Evolutionary conservation across 208 protist genomes (phyloP).

Genomic region (Trypanosoma grayi): DNA sequence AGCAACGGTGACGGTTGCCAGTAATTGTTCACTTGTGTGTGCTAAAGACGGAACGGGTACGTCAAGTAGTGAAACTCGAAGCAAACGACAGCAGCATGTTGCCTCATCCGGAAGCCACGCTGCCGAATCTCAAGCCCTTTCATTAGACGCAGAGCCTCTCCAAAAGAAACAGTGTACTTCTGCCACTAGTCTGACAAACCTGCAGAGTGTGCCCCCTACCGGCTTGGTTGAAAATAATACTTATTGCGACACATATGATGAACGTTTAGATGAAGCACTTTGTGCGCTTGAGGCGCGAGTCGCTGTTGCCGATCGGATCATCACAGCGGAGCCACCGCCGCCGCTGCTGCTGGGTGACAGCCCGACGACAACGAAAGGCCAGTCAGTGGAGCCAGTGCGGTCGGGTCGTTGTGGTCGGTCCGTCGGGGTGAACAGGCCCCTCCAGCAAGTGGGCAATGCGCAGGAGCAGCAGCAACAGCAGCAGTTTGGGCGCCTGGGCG

Average conservation of each 20-base stretch:
- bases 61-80: neutral
- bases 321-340: neutral
- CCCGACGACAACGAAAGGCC: slow-evolving; percentile 3
- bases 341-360: slow-evolving; percentile 31
- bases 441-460: slow-evolving; percentile 6
- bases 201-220: neutral
- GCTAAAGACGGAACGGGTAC: neutral
- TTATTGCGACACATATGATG: slow-evolving; percentile 65
- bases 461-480: neutral
- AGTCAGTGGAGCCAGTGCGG: slow-evolving; percentile 2
- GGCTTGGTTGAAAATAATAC: slow-evolving; percentile 20
- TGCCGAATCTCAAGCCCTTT: slow-evolving; percentile 1
- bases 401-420: neutral
- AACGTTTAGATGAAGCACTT: slow-evolving; percentile 54
- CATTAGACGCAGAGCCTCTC: slow-evolving; percentile 2
- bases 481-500: neutral
- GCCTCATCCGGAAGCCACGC: slow-evolving; percentile 1
- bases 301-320: slow-evolving; percentile 5
- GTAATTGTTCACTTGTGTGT: neutral
- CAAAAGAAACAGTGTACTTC: slow-evolving; percentile 11
- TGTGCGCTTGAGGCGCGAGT: slow-evolving; percentile 42
- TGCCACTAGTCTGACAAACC: too few relatives aligned
- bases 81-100: neutral
- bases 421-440: slow-evolving; percentile 14
- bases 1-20: neutral